Evolutionary conservation across 768 basidiomycete genomes (phyloP), one percentile per base, ranked within the genome.

Genomic region (Boletus pseudo-olivaceus): DNA sequence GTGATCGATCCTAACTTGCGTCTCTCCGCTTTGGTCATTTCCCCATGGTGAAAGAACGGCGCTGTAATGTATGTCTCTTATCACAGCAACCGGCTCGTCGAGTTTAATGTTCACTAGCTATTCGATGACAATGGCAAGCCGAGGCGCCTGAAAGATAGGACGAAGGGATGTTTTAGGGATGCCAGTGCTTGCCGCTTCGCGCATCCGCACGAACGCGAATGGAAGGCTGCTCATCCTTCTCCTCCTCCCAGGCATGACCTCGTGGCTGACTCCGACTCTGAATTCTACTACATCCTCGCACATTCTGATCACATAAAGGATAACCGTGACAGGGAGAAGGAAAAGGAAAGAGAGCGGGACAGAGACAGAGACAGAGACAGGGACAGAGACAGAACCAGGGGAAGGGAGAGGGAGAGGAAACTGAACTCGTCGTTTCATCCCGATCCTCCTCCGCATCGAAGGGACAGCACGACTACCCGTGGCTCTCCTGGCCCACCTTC

Each of bases 151-250:
- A 67, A 6, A 44, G 51, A 60, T 17, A 63, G 67, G 3, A 53
- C 49, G 7, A 56, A 11, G 45, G 69, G 69, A 2, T 71, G 69
- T 40, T 12, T 0, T 10, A 61, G 61, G 32, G 57, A 58, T 40
- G 63, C 56, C 40, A 58, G 47, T 38, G 54, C 20, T n/a, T 71
- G 69, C 47, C 45, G n/a, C 38, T 71, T 70, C 30, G 72, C 47
- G 14, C 70, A 71, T 27, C 74, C 74, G 7, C 59, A 60, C 49
- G 67, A 73, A 29, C 66, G 67, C 2, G 57, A 57, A 15, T 75
- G 75, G 75, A 41, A 49, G 47, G 35, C 46, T n/a, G 74, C 75
- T 1, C 46, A 48, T 4, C 27, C 54, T 45, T 71, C 70, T 43
- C 9, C 29, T 27, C 70, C 70, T 34, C 72, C 70, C 11, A 62